Conservation (phyloP, 495 filamentous ascomycete species). For the Aspergillus biplanus region DNA sequence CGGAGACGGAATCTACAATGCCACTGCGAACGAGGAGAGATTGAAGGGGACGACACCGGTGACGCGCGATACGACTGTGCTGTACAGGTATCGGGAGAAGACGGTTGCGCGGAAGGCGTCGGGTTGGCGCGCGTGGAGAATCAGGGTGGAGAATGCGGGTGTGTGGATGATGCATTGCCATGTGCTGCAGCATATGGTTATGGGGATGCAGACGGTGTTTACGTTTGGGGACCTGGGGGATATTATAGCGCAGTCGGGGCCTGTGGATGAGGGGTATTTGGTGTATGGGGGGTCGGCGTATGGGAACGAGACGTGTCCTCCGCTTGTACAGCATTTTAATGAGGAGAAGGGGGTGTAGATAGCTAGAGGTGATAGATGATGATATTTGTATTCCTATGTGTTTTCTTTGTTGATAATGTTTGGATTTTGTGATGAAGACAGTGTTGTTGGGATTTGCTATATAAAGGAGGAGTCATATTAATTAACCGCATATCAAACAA, state of each 20-base stretch:
- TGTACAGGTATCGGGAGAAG: slow-evolving; percentile 49
- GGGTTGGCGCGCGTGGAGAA: slow-evolving; percentile 64
- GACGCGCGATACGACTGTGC: slow-evolving; percentile 58
- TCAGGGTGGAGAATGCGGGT: slow-evolving; percentile 53
- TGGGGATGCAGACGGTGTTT: slow-evolving; percentile 60
- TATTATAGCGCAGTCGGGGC: slow-evolving; percentile 40
- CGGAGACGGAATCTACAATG: slow-evolving; percentile 59
- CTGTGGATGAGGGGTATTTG: slow-evolving; percentile 50
- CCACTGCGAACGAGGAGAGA: slow-evolving; percentile 53
- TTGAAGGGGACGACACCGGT: slow-evolving; percentile 48
- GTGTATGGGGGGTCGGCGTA: slow-evolving; percentile 53
- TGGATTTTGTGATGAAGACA: too few relatives aligned
- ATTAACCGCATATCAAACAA: too few relatives aligned
- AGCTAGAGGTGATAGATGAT: too few relatives aligned
- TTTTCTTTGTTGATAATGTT: too few relatives aligned
- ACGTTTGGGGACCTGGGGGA: slow-evolving; percentile 52
- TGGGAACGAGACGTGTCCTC: slow-evolving; percentile 46
- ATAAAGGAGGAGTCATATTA: too few relatives aligned
- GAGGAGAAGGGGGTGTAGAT: background rate
- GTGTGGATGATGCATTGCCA: slow-evolving; percentile 71
- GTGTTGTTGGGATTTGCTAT: too few relatives aligned
- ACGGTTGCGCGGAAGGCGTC: slow-evolving; percentile 41
- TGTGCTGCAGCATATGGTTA: slow-evolving; percentile 58
- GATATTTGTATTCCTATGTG: too few relatives aligned
- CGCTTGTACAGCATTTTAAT: slow-evolving; percentile 28